Percentiles rank a stretch among this genome's conserved stretches.
phyloP scores from a whole-genome alignment of 805 yeast genomes.

The Naumovozyma castellii region DNA sequence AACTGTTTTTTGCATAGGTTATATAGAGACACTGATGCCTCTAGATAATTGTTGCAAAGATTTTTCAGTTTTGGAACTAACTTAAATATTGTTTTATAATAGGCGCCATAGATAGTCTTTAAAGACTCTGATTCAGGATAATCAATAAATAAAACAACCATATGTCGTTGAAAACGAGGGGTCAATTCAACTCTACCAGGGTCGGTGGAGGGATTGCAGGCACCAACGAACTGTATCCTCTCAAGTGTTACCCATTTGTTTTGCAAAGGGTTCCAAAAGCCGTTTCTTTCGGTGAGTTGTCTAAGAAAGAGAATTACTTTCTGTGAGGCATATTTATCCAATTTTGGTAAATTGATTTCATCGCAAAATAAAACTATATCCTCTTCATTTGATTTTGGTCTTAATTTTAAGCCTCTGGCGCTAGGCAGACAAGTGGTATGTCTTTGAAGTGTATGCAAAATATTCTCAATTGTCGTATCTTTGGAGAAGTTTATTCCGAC shows the following conservation, averaged over 20 bases:
- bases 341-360: conserved; percentile 74
- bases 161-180: conserved; percentile 56
- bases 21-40: conserved; percentile 62
- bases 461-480: conserved; percentile 54
- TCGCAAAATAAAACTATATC: conserved; percentile 84
- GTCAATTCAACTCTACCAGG: conserved; percentile 57
- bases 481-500: conserved; percentile 74
- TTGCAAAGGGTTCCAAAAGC: conserved; percentile 63
- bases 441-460: conserved; percentile 61
- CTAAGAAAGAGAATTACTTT: conserved; percentile 60
- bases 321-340: conserved; percentile 68
- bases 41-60: conserved; percentile 41
- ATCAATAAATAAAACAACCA: conserved; percentile 60
- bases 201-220: conserved; percentile 85
- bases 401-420: conserved; percentile 41
- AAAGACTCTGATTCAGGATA: conserved; percentile 64
- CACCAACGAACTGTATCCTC: conserved; percentile 80
- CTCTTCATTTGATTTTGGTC: conserved; percentile 53
- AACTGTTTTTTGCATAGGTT: conserved; percentile 35
- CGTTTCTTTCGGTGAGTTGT: conserved; percentile 60
- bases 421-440: conserved; percentile 52
- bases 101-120: conserved; percentile 53
- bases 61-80: conserved; percentile 53
- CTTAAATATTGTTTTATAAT: conserved; percentile 47
- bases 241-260: conserved; percentile 57